A percentile compares a stretch with the other conserved stretches of the same genome.
phyloP scores from a whole-genome alignment of 257 asterid species.

The Solanum habrochaites region DNA sequence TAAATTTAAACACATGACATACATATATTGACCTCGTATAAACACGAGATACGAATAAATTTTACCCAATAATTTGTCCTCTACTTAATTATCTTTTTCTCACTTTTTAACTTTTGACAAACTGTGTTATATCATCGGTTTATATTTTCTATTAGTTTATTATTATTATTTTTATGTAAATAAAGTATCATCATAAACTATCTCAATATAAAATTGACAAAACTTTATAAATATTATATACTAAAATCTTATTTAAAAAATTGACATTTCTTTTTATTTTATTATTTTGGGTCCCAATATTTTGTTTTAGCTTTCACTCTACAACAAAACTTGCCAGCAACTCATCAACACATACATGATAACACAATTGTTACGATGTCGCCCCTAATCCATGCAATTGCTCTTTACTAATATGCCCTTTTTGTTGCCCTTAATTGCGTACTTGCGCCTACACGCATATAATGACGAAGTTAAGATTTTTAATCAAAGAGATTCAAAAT shows the following conservation, averaged over 20 bases:
- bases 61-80: no score
- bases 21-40: no score
- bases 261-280: neutral
- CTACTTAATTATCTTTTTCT: no score
- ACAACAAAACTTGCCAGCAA: neutral
- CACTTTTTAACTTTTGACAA: no score
- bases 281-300: neutral
- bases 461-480: no score
- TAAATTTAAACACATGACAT: no score
- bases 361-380: neutral
- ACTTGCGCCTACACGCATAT: neutral
- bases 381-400: neutral
- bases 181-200: no score
- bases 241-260: neutral
- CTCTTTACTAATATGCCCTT: neutral
- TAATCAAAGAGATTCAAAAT: rapidly evolving
- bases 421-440: neutral
- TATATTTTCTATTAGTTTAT: no score
- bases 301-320: neutral
- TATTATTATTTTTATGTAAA: no score
- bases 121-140: no score
- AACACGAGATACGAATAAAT: no score
- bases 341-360: neutral
- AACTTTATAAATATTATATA: neutral
- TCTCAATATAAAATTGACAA: neutral